phyloP scores from a whole-genome alignment of 2,329 filamentous ascomycete species.

The Aspergillus cejpii region DNA sequence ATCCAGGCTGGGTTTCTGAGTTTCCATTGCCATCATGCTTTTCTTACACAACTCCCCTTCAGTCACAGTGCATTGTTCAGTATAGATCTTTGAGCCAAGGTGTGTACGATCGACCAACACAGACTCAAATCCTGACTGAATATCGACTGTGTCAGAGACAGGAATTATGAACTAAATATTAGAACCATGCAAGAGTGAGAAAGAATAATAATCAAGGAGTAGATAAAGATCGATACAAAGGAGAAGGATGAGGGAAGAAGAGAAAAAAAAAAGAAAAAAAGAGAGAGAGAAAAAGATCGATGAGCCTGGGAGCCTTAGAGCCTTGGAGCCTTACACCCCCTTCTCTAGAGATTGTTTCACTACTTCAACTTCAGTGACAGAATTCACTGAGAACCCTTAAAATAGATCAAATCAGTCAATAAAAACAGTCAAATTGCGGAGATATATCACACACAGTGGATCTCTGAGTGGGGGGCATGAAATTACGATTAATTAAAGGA shows the following conservation, averaged over 20 bases:
- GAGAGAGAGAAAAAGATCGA: not conserved
- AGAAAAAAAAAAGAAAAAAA: not conserved
- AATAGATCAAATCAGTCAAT: too few species aligned
- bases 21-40: constrained; percentile 18
- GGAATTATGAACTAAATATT: not conserved
- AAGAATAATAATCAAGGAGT: not conserved
- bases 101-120: not conserved
- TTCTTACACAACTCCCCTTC: not conserved
- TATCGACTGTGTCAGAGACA: not conserved
- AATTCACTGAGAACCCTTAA: not conserved
- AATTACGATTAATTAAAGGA: not conserved
- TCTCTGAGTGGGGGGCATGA: not conserved
- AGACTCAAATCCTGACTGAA: not conserved
- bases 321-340: not conserved
- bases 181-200: not conserved
- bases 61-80: not conserved
- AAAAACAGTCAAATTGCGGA: constrained; percentile 5
- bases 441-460: not conserved
- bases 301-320: not conserved
- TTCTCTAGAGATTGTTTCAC: too few species aligned
- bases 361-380: too few species aligned
- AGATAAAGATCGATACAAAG: not conserved
- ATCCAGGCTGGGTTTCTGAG: constrained; percentile 10
- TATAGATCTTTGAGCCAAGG: too few species aligned
- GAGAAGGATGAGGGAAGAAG: not conserved